These are phyloP conservation scores for Hawksworthiomyces lignivorus DNA, from an alignment of 2,329 filamentous ascomycete species.

Conservation along the genomic window DNA sequence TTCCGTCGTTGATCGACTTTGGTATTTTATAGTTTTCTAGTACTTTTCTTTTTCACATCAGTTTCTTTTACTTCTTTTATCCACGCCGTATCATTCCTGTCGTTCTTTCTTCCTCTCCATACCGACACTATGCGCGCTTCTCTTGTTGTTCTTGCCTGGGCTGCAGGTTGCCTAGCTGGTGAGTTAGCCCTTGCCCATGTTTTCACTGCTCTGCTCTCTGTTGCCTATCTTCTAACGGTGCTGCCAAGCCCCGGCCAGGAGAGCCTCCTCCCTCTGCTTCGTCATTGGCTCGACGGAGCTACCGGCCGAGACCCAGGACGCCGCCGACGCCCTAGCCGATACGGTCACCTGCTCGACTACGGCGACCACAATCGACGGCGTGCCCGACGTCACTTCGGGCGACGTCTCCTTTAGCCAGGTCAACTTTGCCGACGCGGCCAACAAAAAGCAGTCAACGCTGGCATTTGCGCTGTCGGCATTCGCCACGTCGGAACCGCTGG, in stretches of 20 bases:
- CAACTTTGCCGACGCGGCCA: conserved; percentile 48
- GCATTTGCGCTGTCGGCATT: conserved; percentile 47
- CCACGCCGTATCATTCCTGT: too few species aligned
- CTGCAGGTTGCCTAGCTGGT: conserved; percentile 12
- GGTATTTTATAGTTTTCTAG: not conserved
- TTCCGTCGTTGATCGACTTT: conserved; percentile 13
- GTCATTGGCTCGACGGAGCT: conserved; percentile 42
- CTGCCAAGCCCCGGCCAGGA: conserved; percentile 1
- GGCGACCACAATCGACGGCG: conserved; percentile 40
- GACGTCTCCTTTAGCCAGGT: conserved; percentile 43
- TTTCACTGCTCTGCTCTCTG: not conserved
- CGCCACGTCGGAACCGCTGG: conserved; percentile 41
- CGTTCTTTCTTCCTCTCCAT: not conserved
- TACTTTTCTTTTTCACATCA: not conserved
- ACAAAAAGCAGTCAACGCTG: conserved; percentile 38
- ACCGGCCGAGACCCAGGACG: conserved; percentile 39
- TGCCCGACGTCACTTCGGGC: conserved; percentile 50
- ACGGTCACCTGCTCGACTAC: conserved; percentile 42
- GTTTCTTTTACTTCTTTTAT: too few species aligned
- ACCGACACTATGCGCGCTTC: conserved; percentile 13
- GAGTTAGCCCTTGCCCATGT: not conserved
- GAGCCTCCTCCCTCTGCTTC: conserved; percentile 35
- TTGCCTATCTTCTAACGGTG: not conserved
- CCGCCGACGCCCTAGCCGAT: conserved; percentile 32
- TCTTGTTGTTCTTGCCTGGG: conserved; percentile 8